phyloP scores from a whole-genome alignment of 345 rosid species.

The Salix caprea region DNA sequence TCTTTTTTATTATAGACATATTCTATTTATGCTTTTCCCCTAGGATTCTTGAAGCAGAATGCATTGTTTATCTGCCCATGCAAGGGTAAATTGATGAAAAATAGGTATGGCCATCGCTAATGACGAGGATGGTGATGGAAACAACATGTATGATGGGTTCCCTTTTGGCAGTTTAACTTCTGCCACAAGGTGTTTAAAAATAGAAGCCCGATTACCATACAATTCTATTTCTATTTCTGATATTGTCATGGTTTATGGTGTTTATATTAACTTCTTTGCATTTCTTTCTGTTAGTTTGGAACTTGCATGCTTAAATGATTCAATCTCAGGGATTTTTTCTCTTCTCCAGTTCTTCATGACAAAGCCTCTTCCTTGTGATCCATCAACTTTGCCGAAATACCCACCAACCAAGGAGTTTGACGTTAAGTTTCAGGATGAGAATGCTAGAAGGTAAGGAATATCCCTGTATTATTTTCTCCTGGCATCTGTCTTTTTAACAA shows the following conservation, averaged over 20 bases:
- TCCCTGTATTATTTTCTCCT: not conserved
- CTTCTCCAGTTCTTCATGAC: slow-evolving; percentile 47
- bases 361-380: slow-evolving; percentile 55
- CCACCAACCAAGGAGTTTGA: slow-evolving; percentile 63
- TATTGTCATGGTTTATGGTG: not conserved
- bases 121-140: not conserved
- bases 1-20: too few species aligned
- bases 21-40: not conserved
- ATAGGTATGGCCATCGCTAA: not conserved
- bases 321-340: not conserved
- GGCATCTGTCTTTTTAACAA: not conserved
- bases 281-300: not conserved
- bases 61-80: not conserved
- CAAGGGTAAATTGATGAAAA: not conserved
- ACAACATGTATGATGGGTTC: not conserved
- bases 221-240: not conserved
- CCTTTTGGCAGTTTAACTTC: not conserved
- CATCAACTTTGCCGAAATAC: slow-evolving; percentile 60
- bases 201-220: not conserved
- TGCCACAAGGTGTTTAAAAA: not conserved
- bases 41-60: not conserved
- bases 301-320: not conserved
- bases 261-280: not conserved
- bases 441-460: slow-evolving; percentile 44
- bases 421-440: slow-evolving; percentile 43